Base-by-base conservation (phyloP, 768 basidiomycete species). In the Pholiota molesta region DNA sequence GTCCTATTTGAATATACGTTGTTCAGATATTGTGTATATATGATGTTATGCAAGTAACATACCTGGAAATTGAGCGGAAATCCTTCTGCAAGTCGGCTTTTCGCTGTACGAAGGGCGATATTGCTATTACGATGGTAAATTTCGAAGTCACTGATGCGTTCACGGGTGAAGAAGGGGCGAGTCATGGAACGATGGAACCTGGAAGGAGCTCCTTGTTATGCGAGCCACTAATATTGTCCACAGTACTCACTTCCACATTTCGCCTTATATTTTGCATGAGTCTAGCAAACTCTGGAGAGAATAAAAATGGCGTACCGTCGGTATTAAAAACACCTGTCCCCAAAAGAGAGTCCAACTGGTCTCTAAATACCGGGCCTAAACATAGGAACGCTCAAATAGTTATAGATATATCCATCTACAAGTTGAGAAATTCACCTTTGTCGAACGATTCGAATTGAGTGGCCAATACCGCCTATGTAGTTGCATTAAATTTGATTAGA, bases 131-230 rank as follows among this genome's bases (percentile, higher is more conserved):
- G 75, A 55, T 83, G 83, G 65, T 88, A 89, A 31, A 83, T 84
- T 26, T 88, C 83, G 57, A 88, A 89, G 68, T 88, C 82, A 49
- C 79, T 82, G 57, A 88, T 82, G 33, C 81, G 76, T 35, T 90
- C 88, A 47, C 78, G 80, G 57, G 72, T 82, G 75, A 92, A 91
- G 77, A 91, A 90, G 0, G 89, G 89, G 0, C 90, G 83, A 0
- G 87, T 86, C 77, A 91, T 87, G 4, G 79, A 67, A 9, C 89
- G 84, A 69, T 90, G 88, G 66, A 88, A 83, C 68, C 88, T 71
- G 51, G 17, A 31, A 8, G 8, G 8, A 21, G 31, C 42, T 44
- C 2, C 52, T 21, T 44, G n/a, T 23, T 14, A 52, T 19, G 35
- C 13, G 44, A 28, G 40, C 33, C 14, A 26, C n/a, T 35, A 26